Conservation (phyloP, 83 land plant species). For the Thuja plicata region DNA sequence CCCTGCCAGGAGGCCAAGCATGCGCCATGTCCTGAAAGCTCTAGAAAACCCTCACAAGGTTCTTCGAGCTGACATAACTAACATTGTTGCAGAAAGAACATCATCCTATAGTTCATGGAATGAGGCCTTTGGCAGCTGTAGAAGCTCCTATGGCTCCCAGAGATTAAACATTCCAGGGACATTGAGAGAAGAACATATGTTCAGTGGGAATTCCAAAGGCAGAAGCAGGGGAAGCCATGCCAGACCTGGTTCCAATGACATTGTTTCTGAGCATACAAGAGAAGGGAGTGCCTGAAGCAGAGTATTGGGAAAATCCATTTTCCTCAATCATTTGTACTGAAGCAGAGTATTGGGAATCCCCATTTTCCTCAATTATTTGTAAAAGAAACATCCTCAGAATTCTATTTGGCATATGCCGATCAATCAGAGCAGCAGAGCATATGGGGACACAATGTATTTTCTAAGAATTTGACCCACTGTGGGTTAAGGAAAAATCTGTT, state of each 20-base stretch:
- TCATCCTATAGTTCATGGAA: constrained; percentile 31
- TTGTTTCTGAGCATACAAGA: neutral
- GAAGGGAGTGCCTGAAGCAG: neutral
- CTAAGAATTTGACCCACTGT: neutral
- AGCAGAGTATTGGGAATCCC: neutral
- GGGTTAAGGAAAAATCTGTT: neutral
- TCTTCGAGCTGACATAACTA: constrained; percentile 10
- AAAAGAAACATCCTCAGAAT: neutral
- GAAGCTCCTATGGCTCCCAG: constrained; percentile 24
- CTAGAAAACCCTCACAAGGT: constrained; percentile 30
- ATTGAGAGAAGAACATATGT: constrained; percentile 18
- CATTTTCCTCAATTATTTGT: neutral
- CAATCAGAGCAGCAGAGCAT: neutral
- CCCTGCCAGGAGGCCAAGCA: constrained; percentile 31
- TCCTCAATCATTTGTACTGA: neutral
- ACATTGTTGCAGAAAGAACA: constrained; percentile 7
- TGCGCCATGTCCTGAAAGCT: constrained; percentile 33
- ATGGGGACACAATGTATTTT: neutral
- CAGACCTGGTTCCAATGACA: constrained; percentile 4
- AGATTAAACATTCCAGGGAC: constrained; percentile 15
- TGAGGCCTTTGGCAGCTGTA: constrained; percentile 22
- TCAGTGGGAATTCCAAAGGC: neutral
- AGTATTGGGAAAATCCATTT: neutral
- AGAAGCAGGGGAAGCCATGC: neutral
- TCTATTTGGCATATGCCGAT: neutral